Evolutionary conservation across 768 basidiomycete genomes (phyloP), one percentile per base, ranked within the genome.

Genomic region (Russula earlei): DNA sequence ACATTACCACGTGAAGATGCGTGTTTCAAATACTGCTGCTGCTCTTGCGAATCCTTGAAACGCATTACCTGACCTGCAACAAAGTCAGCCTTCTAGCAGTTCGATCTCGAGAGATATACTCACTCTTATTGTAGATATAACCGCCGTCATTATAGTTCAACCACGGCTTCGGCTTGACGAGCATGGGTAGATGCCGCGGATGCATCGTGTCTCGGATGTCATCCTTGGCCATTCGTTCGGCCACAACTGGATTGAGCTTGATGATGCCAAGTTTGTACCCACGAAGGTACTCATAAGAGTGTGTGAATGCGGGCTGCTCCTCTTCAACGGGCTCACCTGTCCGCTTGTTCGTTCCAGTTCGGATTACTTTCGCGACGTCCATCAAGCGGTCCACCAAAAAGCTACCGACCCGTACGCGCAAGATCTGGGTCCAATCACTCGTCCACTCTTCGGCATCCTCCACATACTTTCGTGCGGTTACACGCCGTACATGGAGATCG

Each of bases 181-280:
- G 77, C 96, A 98, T 99, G 9, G 95, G 95, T 22, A 99, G 76
- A 69, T 95, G 90, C 2, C 93, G 88, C 15, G 95, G 93, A 70
- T 95, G 92, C 17, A 97, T 74, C 0, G 86, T 80, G 51, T 83
- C 77, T 12, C 74, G 71, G 19, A 93, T 65, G 38, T 70, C 75
- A 58, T 97, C 94, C 55, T 80, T 82, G 3, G 89, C 82, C 52
- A 98, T 72, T 3, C 86, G 79, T 14, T 87, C 82, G 3, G 84
- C 74, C 5, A 98, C 85, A 4, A 77, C 81, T 0, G 85, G 83
- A 68, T 97, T 95, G 56, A 95, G 71, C 66, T 83, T 83, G 67
- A 98, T 84, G 20, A 97, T 81, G 27, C 95, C 95, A n/a, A 96
- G 77, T 67, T 92, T 95, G 59, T 84, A 84, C 1, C 95, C 93